Conservation (phyloP, 352 stramenopile species). For the Pythium oligandrum region DNA sequence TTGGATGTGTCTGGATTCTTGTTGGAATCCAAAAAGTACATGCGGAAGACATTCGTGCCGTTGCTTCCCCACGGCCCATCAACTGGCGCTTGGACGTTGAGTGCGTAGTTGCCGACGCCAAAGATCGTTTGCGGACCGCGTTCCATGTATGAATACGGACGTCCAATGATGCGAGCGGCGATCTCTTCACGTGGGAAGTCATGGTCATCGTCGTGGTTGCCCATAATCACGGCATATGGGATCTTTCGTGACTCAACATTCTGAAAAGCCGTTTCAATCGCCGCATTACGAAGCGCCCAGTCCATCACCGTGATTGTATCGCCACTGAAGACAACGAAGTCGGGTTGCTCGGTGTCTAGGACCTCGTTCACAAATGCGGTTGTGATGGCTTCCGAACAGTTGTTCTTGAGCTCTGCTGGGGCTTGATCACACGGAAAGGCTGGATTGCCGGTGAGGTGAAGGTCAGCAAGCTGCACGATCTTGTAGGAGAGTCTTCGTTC, state of each 20-base stretch:
- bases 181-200: constrained; percentile 39
- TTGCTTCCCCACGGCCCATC: constrained; percentile 24
- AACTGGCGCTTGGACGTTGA: constrained; percentile 32
- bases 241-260: constrained; percentile 37
- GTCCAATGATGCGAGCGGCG: constrained; percentile 27
- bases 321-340: constrained; percentile 53
- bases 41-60: constrained; percentile 34
- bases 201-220: constrained; percentile 56
- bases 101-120: constrained; percentile 53
- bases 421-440: constrained; percentile 18
- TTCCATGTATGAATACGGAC: constrained; percentile 38
- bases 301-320: constrained; percentile 36
- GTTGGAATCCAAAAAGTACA: constrained; percentile 62
- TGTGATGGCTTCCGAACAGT: constrained; percentile 43
- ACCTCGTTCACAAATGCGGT: constrained; percentile 38
- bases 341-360: constrained; percentile 39
- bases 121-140: constrained; percentile 29
- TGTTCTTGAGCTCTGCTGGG: constrained; percentile 10
- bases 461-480: constrained; percentile 50
- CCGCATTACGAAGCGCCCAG: constrained; percentile 18
- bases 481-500: constrained; percentile 32
- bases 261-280: constrained; percentile 32
- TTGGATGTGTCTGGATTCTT: constrained; percentile 19
- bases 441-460: constrained; percentile 49
- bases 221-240: constrained; percentile 52